Evolutionary conservation across 176 grass and related monocot species (phyloP).

Genomic region (Aegilops tauschii): DNA sequence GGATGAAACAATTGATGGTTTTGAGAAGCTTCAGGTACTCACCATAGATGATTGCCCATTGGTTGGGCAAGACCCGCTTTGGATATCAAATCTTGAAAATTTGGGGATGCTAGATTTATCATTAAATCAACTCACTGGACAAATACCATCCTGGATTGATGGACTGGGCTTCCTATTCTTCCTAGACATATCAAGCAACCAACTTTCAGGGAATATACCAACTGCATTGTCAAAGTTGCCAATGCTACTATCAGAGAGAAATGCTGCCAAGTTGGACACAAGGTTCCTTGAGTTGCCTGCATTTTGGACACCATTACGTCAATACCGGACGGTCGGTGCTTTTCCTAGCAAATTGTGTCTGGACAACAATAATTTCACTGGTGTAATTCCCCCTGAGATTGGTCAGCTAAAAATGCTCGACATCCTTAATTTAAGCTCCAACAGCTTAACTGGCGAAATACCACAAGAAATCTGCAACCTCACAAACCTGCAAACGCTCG

Average conservation of each 20-base stretch:
- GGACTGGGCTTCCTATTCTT: slow-evolving; percentile 44
- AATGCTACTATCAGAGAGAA: slow-evolving; percentile 39
- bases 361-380: slow-evolving; percentile 45
- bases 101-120: slow-evolving; percentile 65
- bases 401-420: slow-evolving; percentile 43
- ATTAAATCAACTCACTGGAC: slow-evolving; percentile 46
- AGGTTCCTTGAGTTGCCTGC: slow-evolving; percentile 57
- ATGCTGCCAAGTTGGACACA: slow-evolving; percentile 32
- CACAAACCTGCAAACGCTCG: slow-evolving; percentile 44
- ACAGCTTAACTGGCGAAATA: slow-evolving; percentile 61
- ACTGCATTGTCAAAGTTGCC: slow-evolving; percentile 38
- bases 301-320: slow-evolving; percentile 35
- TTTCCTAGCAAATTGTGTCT: slow-evolving; percentile 46
- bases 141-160: slow-evolving; percentile 56
- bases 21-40: slow-evolving; percentile 52
- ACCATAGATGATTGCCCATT: slow-evolving; percentile 39
- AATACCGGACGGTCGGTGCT: slow-evolving; percentile 54
- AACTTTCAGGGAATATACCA: slow-evolving; percentile 50
- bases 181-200: slow-evolving; percentile 58
- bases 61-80: slow-evolving; percentile 50
- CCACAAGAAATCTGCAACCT: slow-evolving; percentile 51
- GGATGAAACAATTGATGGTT: slow-evolving; percentile 37
- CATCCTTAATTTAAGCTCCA: slow-evolving; percentile 45
- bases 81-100: slow-evolving; percentile 63
- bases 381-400: slow-evolving; percentile 50